A percentile compares a stretch with the other conserved stretches of the same genome.
These are phyloP conservation scores for Macrotyloma uniflorum DNA, from an alignment of 306 rosid species.

Conservation along the genomic window DNA sequence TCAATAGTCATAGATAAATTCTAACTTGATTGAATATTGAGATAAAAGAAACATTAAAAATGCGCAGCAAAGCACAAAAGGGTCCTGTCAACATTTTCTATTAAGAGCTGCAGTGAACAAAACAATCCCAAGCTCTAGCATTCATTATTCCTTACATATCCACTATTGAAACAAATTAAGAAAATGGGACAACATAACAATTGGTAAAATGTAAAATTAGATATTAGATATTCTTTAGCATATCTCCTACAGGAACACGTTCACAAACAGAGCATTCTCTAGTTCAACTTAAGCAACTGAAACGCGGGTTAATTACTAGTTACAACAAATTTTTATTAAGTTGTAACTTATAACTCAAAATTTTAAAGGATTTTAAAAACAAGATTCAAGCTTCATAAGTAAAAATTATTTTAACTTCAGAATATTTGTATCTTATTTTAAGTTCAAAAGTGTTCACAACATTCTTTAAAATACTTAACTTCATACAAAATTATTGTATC, in stretches of 20 bases:
- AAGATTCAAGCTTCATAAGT: background rate
- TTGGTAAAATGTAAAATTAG: background rate
- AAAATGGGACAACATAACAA: background rate
- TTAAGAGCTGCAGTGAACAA: background rate
- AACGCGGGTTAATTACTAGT: background rate
- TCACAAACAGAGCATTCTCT: background rate
- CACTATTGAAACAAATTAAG: background rate
- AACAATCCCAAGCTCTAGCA: background rate
- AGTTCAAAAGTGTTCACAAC: background rate
- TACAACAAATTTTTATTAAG: background rate
- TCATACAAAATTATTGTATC: background rate
- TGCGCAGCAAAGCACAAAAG: background rate
- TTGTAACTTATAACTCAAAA: background rate
- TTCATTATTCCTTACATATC: background rate
- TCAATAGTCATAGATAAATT: background rate
- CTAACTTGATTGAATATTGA: background rate
- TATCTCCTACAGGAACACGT: background rate
- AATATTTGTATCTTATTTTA: background rate
- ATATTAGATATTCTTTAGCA: background rate
- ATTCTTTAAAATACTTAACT: background rate
- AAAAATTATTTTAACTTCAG: background rate
- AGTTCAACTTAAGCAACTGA: background rate
- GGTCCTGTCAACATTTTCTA: background rate
- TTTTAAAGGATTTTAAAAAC: background rate
- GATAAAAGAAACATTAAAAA: slow-evolving; percentile 13